Percentiles rank a stretch among this genome's conserved stretches.
These are phyloP conservation scores for Pythium guiyangense DNA, from an alignment of 352 stramenopile species.

Conservation along the genomic window DNA sequence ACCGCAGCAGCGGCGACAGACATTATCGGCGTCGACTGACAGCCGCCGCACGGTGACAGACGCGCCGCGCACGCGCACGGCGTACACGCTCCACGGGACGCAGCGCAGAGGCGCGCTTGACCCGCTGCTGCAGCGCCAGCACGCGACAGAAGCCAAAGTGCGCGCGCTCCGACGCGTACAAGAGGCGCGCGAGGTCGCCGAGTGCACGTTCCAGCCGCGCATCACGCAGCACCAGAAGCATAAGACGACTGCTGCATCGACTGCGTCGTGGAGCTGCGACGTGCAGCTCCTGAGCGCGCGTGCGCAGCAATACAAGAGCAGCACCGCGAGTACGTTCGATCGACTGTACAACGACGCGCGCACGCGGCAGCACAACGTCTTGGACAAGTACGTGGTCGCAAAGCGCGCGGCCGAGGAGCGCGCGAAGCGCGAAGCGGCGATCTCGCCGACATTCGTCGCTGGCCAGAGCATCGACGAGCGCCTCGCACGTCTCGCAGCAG, in stretches of 20 bases:
- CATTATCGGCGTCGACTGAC: no score
- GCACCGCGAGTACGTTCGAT: conserved; percentile 32
- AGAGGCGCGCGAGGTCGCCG: conserved; percentile 28
- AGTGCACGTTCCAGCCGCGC: conserved; percentile 51
- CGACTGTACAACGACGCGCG: conserved; percentile 51
- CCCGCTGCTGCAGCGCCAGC: conserved; percentile 28
- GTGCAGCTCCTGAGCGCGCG: conserved; percentile 4
- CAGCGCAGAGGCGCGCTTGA: conserved; percentile 16
- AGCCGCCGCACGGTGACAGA: no score
- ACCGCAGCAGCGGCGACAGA: no score
- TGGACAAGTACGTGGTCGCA: conserved; percentile 31
- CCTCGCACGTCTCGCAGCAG: conserved; percentile 30
- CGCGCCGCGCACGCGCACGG: background rate
- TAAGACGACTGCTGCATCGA: no score
- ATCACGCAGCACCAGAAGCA: conserved; percentile 11
- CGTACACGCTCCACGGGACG: conserved; percentile 36
- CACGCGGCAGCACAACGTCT: conserved; percentile 39
- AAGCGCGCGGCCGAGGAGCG: conserved; percentile 38
- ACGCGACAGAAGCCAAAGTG: conserved; percentile 18
- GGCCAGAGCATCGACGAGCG: conserved; percentile 46
- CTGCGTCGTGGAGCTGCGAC: conserved; percentile 1
- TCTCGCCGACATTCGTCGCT: conserved; percentile 45
- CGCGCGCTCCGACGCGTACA: conserved; percentile 30
- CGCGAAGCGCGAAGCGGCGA: conserved; percentile 29
- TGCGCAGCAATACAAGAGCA: conserved; percentile 6